A percentile compares a stretch with the other conserved stretches of the same genome.
Conservation (phyloP, 73 alveolate species). For the Tetrahymena thermophila region DNA sequence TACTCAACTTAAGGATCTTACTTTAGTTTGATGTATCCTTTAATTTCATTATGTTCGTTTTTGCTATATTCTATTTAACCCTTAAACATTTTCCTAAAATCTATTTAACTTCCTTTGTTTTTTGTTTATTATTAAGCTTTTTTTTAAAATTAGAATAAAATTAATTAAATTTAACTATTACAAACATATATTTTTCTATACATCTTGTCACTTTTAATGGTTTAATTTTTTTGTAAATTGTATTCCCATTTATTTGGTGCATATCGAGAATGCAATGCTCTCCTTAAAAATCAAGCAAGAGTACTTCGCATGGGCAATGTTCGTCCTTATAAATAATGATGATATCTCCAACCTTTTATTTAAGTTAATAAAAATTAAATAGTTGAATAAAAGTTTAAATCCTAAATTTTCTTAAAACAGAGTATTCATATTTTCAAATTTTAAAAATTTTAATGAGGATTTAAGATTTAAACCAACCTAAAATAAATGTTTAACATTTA, state of each 20-base stretch:
- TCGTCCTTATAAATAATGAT: not conserved
- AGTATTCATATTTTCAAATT: too few species aligned
- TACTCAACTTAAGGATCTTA: not conserved
- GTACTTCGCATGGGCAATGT: not conserved
- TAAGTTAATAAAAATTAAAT: not conserved
- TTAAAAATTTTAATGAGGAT: too few species aligned
- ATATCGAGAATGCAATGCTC: not conserved
- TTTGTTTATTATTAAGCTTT: not conserved
- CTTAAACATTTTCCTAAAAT: not conserved
- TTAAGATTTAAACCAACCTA: not conserved
- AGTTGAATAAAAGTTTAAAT: too few species aligned
- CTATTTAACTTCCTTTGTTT: not conserved
- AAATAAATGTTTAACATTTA: too few species aligned
- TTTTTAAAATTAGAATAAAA: not conserved
- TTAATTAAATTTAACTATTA: not conserved
- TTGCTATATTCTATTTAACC: not conserved
- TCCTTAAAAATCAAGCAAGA: not conserved
- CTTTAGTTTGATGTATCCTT: not conserved
- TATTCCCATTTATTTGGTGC: not conserved
- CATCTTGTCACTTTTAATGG: not conserved
- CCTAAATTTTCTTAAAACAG: not conserved
- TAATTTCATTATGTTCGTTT: not conserved
- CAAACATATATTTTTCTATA: not conserved
- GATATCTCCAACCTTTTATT: not conserved
- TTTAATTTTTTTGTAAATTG: not conserved